A percentile compares a stretch with the other conserved stretches of the same genome.
Conservation (phyloP, 257 asterid species). For the Ehretia macrophylla region DNA sequence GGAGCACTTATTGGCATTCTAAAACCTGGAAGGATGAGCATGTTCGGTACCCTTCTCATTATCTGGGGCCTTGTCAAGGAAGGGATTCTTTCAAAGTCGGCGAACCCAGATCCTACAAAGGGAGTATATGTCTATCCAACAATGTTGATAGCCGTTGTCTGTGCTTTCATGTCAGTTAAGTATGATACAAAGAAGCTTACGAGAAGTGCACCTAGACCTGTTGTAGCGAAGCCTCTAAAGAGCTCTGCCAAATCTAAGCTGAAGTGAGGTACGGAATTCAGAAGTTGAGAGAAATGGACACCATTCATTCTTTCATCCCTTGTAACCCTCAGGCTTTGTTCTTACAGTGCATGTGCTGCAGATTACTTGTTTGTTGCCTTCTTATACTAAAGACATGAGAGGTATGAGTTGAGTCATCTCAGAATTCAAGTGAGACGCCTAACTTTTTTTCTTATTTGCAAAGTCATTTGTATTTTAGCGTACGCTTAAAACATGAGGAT, state of each 20-base stretch:
- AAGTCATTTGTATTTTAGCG: too few species aligned
- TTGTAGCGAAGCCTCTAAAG: conserved; percentile 65
- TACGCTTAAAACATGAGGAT: too few species aligned
- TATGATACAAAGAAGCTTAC: conserved; percentile 60
- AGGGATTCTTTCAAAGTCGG: conserved; percentile 81
- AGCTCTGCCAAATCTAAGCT: conserved; percentile 77
- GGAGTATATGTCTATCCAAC: conserved; percentile 86
- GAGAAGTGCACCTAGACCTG: conserved; percentile 45
- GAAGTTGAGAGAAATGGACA: background rate
- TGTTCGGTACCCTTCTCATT: conserved; percentile 85
- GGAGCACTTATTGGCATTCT: conserved; percentile 75
- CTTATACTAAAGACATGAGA: background rate
- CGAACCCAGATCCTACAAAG: conserved; percentile 47
- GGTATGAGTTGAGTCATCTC: background rate
- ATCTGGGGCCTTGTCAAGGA: conserved; percentile 97
- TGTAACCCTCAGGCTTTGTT: background rate
- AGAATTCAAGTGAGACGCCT: background rate
- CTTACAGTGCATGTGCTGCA: background rate
- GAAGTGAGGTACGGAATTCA: conserved; percentile 29
- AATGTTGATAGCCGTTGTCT: conserved; percentile 69
- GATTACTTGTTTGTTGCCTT: background rate
- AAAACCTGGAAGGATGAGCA: conserved; percentile 96
- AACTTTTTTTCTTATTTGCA: too few species aligned
- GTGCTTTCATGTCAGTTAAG: conserved; percentile 77
- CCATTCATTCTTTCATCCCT: background rate